Base-by-base conservation (phyloP, 768 basidiomycete genomes). In the Aureoboletus auriporus region DNA sequence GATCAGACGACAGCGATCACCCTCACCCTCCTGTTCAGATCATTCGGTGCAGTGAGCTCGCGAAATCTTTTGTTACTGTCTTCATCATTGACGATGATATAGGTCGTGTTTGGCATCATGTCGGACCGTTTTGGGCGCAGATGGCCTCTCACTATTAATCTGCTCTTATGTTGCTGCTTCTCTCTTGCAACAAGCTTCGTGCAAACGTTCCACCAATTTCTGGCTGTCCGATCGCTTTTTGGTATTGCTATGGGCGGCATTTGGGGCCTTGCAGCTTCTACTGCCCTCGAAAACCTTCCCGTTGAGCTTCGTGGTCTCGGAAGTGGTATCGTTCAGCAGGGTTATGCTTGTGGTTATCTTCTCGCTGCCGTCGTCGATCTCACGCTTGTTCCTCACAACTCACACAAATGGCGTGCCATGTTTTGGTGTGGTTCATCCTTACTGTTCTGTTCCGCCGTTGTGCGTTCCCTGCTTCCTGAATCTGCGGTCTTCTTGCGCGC, bases 81-180 rank as follows among this genome's bases (percentile, higher is more conserved):
- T 27, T 45, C 17, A 37, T 9, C 35, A 33, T 39, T 40, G 28
- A 47, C 23, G 27, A 29, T 14, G 27, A 38, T 46, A 4, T n/a
- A 70, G 71, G 41, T 90, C 41, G 66, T 91, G 53, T 93, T 96
- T 56, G 93, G 92, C 40, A 64, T 93, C 42, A 54, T 86, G 26
- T 89, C 87, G 3, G 95, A 96, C 65, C 82, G 94, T 4, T 96
- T 73, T 65, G 94, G 94, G 1, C 79, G 93, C 39, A 94, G 93
- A 74, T 98, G 91, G 92, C 93, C 93, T 2, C 75, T 94, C 8
- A 82, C 94, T 16, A 52, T 58, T 59, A 93, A 93, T 62, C 71
- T 94, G 16, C 46, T 91, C 30, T 63, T 93, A 40, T 79, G 92
- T 51, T 75, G 79, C 13, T 61, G 77, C 6, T 80, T 95, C 44